Percentiles rank a stretch among this genome's conserved stretches.
Evolutionary conservation across 2,329 filamentous ascomycete genomes (phyloP).

Genomic region (Fusarium sarcochroum): DNA sequence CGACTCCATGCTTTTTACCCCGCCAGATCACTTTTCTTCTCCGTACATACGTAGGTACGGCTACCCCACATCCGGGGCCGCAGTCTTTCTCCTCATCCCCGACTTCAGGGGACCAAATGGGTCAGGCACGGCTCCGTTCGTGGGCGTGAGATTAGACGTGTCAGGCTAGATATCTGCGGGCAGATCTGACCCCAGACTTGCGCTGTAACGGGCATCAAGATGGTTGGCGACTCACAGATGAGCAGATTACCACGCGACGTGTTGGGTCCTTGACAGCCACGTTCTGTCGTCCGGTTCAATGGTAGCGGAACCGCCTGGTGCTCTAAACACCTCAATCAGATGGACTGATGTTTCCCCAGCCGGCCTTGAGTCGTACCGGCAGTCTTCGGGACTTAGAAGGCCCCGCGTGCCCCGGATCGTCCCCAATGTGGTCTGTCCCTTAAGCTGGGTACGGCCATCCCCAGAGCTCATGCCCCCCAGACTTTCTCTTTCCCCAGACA

Average conservation of each 20-base stretch:
- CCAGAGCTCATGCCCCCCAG: not conserved
- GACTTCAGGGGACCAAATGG: conserved; percentile 31
- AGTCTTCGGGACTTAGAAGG: conserved; percentile 24
- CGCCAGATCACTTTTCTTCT: conserved; percentile 36
- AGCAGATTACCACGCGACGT: conserved; percentile 7
- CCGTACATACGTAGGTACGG: conserved; percentile 16
- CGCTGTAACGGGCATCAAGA: conserved; percentile 12
- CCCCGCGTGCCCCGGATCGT: conserved; percentile 28
- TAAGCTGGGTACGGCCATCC: not conserved
- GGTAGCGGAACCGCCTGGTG: not conserved
- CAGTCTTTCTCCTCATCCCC: conserved; percentile 40
- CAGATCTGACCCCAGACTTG: conserved; percentile 42
- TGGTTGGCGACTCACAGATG: conserved; percentile 18
- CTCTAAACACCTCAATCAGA: conserved; percentile 2
- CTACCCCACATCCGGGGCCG: conserved; percentile 44
- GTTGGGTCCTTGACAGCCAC: conserved; percentile 17
- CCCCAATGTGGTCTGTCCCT: conserved; percentile 20
- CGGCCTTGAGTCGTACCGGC: conserved; percentile 10
- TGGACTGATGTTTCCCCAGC: conserved; percentile 14
- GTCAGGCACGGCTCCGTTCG: conserved; percentile 33
- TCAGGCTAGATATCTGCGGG: conserved; percentile 20
- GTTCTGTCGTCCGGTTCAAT: conserved; percentile 13
- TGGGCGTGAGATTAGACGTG: conserved; percentile 32
- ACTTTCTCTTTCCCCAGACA: not conserved
- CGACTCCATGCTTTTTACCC: conserved; percentile 39